Conservation (phyloP, 2,329 filamentous ascomycete species). For the Thyridium curvatum region DNA sequence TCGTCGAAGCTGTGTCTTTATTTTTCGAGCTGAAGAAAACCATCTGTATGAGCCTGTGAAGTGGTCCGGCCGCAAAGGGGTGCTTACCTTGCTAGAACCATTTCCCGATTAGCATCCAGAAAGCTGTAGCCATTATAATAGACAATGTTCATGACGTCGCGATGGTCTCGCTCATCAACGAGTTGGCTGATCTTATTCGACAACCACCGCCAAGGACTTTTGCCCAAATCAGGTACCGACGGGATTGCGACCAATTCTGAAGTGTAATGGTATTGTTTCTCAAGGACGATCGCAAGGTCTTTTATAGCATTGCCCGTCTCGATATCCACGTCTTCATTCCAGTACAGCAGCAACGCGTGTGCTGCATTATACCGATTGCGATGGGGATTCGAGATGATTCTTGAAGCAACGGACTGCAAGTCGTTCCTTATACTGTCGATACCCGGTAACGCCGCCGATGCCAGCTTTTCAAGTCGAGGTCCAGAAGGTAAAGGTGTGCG, state of each 20-base stretch:
- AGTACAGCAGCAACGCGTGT: slow-evolving; percentile 46
- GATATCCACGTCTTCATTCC: slow-evolving; percentile 42
- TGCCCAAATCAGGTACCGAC: slow-evolving; percentile 35
- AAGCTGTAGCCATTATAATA: slow-evolving; percentile 52
- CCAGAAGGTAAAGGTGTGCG: slow-evolving; percentile 52
- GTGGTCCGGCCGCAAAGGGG: neutral
- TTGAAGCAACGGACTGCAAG: slow-evolving; percentile 42
- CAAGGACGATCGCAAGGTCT: slow-evolving; percentile 44
- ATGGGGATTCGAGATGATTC: slow-evolving; percentile 41
- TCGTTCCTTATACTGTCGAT: slow-evolving; percentile 46
- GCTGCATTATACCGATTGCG: slow-evolving; percentile 48
- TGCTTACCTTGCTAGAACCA: slow-evolving; percentile 49
- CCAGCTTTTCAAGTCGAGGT: slow-evolving; percentile 45
- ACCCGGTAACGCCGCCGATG: slow-evolving; percentile 35
- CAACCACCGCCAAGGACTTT: slow-evolving; percentile 48
- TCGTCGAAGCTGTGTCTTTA: slow-evolving; percentile 34
- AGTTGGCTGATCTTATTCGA: slow-evolving; percentile 45
- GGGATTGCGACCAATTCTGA: slow-evolving; percentile 44
- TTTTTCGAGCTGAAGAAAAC: slow-evolving; percentile 36
- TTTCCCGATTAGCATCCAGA: slow-evolving; percentile 48
- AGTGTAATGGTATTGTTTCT: slow-evolving; percentile 45
- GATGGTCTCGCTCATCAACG: slow-evolving; percentile 44
- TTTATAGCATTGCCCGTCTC: slow-evolving; percentile 26
- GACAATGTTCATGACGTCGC: slow-evolving; percentile 52
- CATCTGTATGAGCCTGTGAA: slow-evolving; percentile 12